phyloP scores from a whole-genome alignment of 192 early-diverging fungal genomes.

The Backusella sp. region DNA sequence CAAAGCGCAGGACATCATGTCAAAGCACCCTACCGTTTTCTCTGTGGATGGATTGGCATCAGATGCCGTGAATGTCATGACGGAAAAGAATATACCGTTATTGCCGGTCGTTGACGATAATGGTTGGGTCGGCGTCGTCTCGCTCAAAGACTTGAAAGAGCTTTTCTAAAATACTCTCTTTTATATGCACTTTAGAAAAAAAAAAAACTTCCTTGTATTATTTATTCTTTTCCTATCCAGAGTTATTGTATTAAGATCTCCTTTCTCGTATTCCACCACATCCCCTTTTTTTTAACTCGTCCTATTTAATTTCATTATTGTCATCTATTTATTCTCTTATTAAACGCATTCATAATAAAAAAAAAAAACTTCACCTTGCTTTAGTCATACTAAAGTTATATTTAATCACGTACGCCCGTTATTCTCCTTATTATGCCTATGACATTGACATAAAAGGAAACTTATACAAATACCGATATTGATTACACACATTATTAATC shows the following conservation, averaged over 20 bases:
- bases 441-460: background rate
- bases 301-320: constrained; percentile 1
- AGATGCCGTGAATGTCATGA: constrained; percentile 36
- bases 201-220: background rate
- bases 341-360: background rate
- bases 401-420: background rate
- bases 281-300: background rate
- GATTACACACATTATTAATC: background rate
- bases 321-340: constrained; percentile 3
- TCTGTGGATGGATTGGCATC: constrained; percentile 25
- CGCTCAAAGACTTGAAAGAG: constrained; percentile 35
- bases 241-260: background rate
- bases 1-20: constrained; percentile 36
- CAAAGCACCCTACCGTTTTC: constrained; percentile 25
- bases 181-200: background rate
- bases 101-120: constrained; percentile 35
- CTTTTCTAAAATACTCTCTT: constrained; percentile 13
- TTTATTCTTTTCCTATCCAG: background rate
- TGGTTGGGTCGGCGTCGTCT: constrained; percentile 31
- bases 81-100: constrained; percentile 21
- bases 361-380: background rate
- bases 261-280: background rate
- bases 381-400: background rate
- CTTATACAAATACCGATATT: background rate
- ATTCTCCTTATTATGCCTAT: background rate